These are phyloP conservation scores for Solanum piurae DNA, from an alignment of 257 asterid genomes.

Conservation along the genomic window DNA sequence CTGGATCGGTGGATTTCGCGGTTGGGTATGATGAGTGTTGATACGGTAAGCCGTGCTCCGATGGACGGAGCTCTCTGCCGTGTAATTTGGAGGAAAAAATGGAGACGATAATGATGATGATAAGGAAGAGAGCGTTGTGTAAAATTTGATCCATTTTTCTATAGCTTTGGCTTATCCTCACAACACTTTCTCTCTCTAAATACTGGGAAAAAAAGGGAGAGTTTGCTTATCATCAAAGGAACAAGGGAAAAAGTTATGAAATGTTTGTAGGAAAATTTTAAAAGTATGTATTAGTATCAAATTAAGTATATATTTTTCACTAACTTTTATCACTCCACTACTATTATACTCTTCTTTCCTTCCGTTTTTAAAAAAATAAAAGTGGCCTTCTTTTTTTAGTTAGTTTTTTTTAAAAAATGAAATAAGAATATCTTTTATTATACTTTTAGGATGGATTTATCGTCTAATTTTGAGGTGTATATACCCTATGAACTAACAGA, in stretches of 20 bases:
- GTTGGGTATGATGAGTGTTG: constrained; percentile 11
- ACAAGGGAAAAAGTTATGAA: neutral
- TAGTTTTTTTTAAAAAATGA: too few relatives aligned
- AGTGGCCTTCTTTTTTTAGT: too few relatives aligned
- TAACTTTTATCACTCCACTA: neutral
- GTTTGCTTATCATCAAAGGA: neutral
- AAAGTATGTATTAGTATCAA: neutral
- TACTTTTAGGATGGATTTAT: too few relatives aligned
- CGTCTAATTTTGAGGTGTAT: too few relatives aligned
- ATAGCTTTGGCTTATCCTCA: neutral
- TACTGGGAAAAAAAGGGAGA: neutral
- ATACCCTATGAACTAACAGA: too few relatives aligned
- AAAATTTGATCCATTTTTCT: neutral
- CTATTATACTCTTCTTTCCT: too few relatives aligned
- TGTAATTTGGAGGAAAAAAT: neutral
- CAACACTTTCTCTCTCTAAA: neutral
- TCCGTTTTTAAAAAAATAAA: too few relatives aligned
- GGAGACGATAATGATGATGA: neutral
- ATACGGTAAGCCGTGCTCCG: constrained; percentile 35
- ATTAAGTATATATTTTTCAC: neutral
- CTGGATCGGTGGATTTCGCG: neutral
- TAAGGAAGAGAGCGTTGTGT: neutral
- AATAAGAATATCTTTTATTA: too few relatives aligned
- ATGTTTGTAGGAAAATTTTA: neutral
- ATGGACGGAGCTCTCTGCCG: constrained; percentile 42